Percentiles rank a stretch among this genome's conserved stretches.
Evolutionary conservation across 257 asterid species (phyloP).

Genomic region (Cordia subcordata): DNA sequence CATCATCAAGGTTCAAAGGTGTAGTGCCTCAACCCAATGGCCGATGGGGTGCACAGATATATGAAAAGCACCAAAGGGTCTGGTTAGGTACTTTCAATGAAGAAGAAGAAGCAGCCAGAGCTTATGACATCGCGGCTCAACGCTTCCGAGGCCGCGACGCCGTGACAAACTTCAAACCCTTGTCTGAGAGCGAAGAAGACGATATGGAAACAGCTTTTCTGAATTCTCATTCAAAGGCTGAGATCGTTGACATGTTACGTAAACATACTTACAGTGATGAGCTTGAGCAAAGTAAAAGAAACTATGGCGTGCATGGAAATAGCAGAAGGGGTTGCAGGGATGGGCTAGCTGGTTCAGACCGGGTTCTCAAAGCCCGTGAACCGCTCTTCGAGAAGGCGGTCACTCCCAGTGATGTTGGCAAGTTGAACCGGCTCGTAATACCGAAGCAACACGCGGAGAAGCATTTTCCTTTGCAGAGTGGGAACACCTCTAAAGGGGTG

Average conservation of each 20-base stretch:
- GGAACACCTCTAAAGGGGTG: conserved; percentile 48
- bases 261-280: conserved; percentile 83
- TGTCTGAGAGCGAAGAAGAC: conserved; percentile 29
- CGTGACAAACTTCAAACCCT: conserved; percentile 66
- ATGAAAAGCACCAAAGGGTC: conserved; percentile 82
- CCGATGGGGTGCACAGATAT: conserved; percentile 95
- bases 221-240: conserved; percentile 62
- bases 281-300: conserved; percentile 55
- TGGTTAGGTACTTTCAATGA: conserved; percentile 89
- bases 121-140: conserved; percentile 82
- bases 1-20: conserved; percentile 85
- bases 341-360: conserved; percentile 22
- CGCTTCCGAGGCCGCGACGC: conserved; percentile 96
- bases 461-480: conserved; percentile 36
- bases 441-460: conserved; percentile 30
- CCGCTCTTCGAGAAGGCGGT: conserved; percentile 36
- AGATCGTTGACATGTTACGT: conserved; percentile 83
- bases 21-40: conserved; percentile 99
- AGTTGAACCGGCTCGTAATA: conserved; percentile 30
- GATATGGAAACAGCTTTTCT: conserved; percentile 50
- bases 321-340: conserved; percentile 6
- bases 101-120: conserved; percentile 76
- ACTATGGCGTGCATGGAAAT: conserved; percentile 17
- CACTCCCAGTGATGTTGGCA: conserved; percentile 38
- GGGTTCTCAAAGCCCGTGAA: conserved; percentile 29